Evolutionary conservation across 164 flowering plant species (phyloP), one percentile per base, ranked within the genome.

Genomic region (Sextonia rubra): DNA sequence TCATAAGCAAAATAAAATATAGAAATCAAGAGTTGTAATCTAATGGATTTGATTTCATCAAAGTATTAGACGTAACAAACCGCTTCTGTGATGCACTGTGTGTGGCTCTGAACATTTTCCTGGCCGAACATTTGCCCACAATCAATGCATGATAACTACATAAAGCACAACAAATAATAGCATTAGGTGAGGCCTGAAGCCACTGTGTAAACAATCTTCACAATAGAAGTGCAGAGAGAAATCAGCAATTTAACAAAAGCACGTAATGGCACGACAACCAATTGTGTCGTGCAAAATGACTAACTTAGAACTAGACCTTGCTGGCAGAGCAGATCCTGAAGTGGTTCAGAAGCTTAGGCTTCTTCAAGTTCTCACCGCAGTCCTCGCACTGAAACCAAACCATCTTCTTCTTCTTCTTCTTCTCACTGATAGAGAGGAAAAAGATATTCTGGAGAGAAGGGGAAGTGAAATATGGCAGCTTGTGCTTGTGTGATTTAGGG

Each of bases 341-440:
- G 77, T 95, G 99, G 71, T 76, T 80, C 1, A 83, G 82, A 64
- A 93, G 74, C 82, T 95, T 95, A 0, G 99, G 98, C 76, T 95
- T 95, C 93, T 93, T 95, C 64, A 95, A 83, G 73, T 89, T 86
- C 80, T 95, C 98, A 4, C 99, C 99, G 55, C 99, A 93, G 68
- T 87, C 94, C 75, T 95, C 99, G 74, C 98, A 95, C 76, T 95
- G 99, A 85, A 95, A 95, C 99, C 99, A 95, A 76, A 95, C 99
- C 99, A 95, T 95, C 66, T 30, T 77, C 60, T 49, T 70, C 76
- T 73, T 22, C 70, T 48, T 64, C 71, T 32, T 6, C 14, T 14
- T 29, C 3, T 52, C 44, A 37, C 58, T 17, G 11, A 37, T 1
- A 18, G 58, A 52, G 20, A 52, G 58, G 17, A 37, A 7, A 8